A percentile compares a stretch with the other conserved stretches of the same genome.
phyloP scores from a whole-genome alignment of 2,329 filamentous ascomycete species.

The Pleomassaria siparia region DNA sequence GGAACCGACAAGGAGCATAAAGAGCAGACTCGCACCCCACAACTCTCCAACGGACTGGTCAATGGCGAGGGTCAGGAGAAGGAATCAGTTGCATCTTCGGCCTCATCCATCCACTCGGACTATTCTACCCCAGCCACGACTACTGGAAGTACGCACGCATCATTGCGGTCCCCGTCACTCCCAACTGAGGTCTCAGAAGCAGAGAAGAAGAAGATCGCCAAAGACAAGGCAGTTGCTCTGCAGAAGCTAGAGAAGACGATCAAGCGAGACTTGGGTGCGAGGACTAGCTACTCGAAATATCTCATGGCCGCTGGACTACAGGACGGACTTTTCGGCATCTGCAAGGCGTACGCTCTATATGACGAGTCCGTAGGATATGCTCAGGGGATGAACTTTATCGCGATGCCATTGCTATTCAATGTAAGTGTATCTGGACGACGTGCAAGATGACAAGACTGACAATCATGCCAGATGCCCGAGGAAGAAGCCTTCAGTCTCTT shows the following conservation, averaged over 20 bases:
- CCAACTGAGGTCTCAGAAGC: conserved; percentile 63
- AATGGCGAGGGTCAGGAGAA: conserved; percentile 58
- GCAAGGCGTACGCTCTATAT: conserved; percentile 95
- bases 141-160: conserved; percentile 44
- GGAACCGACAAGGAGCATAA: conserved; percentile 83
- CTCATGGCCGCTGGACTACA: conserved; percentile 87
- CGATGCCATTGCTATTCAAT: conserved; percentile 95
- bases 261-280: conserved; percentile 82
- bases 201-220: conserved; percentile 75
- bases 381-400: conserved; percentile 98
- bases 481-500: conserved; percentile 95
- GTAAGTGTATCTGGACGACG: conserved; percentile 51
- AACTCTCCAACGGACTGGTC: conserved; percentile 50
- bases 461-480: conserved; percentile 73
- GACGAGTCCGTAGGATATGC: conserved; percentile 95
- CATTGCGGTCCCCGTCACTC: conserved; percentile 52
- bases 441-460: conserved; percentile 23
- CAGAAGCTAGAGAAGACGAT: conserved; percentile 90
- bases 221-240: conserved; percentile 72
- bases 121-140: conserved; percentile 64
- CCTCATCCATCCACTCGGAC: conserved; percentile 82
- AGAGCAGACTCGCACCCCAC: conserved; percentile 49
- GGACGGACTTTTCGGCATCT: conserved; percentile 90
- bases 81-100: conserved; percentile 72
- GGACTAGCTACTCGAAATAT: conserved; percentile 97